Evolutionary conservation across 768 basidiomycete species (phyloP), one percentile per base, ranked within the genome.

Genomic region (Russula vinacea): DNA sequence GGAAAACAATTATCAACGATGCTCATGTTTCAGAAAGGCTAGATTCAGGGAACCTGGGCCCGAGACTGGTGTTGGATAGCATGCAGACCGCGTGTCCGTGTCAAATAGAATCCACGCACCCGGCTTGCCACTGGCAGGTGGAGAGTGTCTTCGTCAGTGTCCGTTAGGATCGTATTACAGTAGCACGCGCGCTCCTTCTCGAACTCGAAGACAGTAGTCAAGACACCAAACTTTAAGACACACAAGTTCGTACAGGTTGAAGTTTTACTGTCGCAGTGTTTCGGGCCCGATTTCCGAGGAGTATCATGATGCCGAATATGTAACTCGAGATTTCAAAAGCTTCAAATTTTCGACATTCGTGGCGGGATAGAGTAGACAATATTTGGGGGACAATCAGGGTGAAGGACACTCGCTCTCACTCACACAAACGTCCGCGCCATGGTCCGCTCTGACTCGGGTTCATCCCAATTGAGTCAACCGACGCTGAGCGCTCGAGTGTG

Each of bases 401-500:
- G 35, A 35, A 35, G 35, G n/a, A 5, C 22, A 32, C 8, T 39
- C 39, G 16, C 39, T 40, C n/a, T 51, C 17, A 44, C 32, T 40
- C 33, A n/a, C 10, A 29, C 22, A 14, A 7, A 16, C 44, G 19
- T 45, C 44, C 9, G 19, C 9, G 19, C 19, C 44, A n/a, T n/a
- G 9, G 37, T 9, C 2, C 37, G 10, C 11, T 4, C 37, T 4
- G 14, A 39, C 39, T 39, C 39, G 39, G 39, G 42, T 55, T 47
- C 51, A 39, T 40, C 19, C 44, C 49, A 22, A 40, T n/a, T 35
- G 39, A 44, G 47, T 40, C n/a, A 39, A 39, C 52, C 45, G 32
- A 60, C 64, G 59, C 55, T 65, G 64, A 61, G 55, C 59, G 59
- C 55, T 56, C 64, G 49, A 50, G 14, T 29, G 24, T 26, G 19